Evolutionary conservation across 2,329 filamentous ascomycete genomes (phyloP), one percentile per base, ranked within the genome.

Genomic region (Neopestalotiopsis clavispora): DNA sequence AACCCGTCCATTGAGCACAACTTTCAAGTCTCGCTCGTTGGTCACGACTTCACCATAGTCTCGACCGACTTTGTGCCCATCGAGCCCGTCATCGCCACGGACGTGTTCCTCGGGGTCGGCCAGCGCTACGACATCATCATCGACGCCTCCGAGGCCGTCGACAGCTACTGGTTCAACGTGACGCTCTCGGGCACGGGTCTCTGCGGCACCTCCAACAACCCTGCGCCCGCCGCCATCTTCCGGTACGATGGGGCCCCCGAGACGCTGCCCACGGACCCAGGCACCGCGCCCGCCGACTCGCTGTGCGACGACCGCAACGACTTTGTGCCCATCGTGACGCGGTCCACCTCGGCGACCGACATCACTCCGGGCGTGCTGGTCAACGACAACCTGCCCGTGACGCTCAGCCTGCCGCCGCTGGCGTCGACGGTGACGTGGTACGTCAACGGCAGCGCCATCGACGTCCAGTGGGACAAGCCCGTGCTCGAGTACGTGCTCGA

Each of bases 61-160:
- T 79, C 83, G 6, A 83, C 80, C 57, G 87, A 89, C 70, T 84
- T 87, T 17, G 85, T 88, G 0, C 82, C 84, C 0, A 77, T 88
- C 68, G 75, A 81, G 58, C 85, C 88, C 0, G 86, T 85, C 69
- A 79, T 80, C 0, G 84, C 84, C 0, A 77, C 82, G 9, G 78
- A 82, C n/a, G 78, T 90, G 30, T 86, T 82, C 59, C 76, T 90
- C 4, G 86, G 80, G 45, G 80, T 89, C 66, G 83, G 78, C 63
- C 83, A 78, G 76, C 78, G 87, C 38, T 81, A 80, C 69, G 84
- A 87, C 70, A 79, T 87, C 20, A 80, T 86, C 52, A 80, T 87
- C 59, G 79, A 83, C 38, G 84, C 81, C 17, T 75, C 73, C 68
- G 69, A 78, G 67, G 69, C 73, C 14, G 67, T 74, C 2, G 78